These are phyloP conservation scores for Tolypocladium sp. DNA, from an alignment of 2,329 filamentous ascomycete genomes.

Conservation along the genomic window DNA sequence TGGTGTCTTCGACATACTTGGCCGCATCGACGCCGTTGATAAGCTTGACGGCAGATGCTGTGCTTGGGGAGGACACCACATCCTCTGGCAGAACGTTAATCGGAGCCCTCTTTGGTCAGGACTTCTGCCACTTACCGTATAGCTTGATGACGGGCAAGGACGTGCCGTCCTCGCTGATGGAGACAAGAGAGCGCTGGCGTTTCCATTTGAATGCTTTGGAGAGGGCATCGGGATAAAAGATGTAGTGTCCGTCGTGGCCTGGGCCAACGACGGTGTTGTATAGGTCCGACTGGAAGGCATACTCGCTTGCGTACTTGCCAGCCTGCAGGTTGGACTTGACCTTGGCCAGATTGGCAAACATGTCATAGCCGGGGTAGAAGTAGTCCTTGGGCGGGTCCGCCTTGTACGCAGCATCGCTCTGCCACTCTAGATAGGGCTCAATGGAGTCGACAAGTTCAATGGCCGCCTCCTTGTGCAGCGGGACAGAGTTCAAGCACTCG, in stretches of 20 bases:
- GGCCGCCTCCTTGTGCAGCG: constrained; percentile 24
- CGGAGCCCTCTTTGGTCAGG: background rate
- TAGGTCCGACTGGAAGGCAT: constrained; percentile 45
- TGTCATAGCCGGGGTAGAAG: constrained; percentile 36
- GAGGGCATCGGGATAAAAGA: constrained; percentile 8
- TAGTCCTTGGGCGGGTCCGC: constrained; percentile 43
- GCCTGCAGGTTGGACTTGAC: constrained; percentile 32
- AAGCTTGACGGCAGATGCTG: constrained; percentile 12
- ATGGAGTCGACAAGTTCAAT: constrained; percentile 25
- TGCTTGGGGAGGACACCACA: constrained; percentile 9
- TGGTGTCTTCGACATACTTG: constrained; percentile 11
- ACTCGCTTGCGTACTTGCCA: constrained; percentile 40
- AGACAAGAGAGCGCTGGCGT: constrained; percentile 26
- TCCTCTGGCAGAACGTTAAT: constrained; percentile 4
- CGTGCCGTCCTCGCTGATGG: constrained; percentile 21
- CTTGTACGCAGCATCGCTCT: constrained; percentile 37
- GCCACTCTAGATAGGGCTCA: constrained; percentile 35
- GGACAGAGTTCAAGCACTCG: constrained; percentile 28
- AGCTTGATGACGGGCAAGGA: constrained; percentile 12
- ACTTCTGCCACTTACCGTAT: constrained; percentile 5
- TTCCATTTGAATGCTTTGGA: constrained; percentile 5
- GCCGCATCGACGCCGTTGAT: constrained; percentile 16
- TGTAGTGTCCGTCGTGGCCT: constrained; percentile 58
- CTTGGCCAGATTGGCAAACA: constrained; percentile 32
- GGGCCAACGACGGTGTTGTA: constrained; percentile 35